A percentile compares a stretch with the other conserved stretches of the same genome.
Conservation (phyloP, 352 stramenopile species). For the Globisporangium solare region DNA sequence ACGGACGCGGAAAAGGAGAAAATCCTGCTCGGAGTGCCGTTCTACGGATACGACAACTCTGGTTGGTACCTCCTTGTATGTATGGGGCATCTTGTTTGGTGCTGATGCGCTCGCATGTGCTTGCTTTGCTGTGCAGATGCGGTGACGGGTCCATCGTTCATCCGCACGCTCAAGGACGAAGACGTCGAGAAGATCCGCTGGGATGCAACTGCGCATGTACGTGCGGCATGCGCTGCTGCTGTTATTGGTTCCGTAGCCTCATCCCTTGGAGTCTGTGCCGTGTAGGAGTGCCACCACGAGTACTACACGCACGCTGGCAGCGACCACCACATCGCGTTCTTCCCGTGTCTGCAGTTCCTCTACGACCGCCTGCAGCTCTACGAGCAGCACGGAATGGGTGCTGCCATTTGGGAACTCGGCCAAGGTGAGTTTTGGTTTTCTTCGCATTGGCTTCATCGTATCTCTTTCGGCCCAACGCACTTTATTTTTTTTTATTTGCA, state of each 20-base stretch:
- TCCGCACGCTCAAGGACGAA: constrained; percentile 31
- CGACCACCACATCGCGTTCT: constrained; percentile 54
- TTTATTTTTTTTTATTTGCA: constrained; percentile 2
- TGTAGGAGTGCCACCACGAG: constrained; percentile 61
- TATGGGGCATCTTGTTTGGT: neutral
- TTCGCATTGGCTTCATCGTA: neutral
- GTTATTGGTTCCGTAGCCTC: neutral
- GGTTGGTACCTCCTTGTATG: constrained; percentile 23
- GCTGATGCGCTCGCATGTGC: neutral
- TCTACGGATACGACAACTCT: constrained; percentile 80
- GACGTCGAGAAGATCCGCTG: constrained; percentile 43
- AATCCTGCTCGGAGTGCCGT: constrained; percentile 69
- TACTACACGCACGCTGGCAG: constrained; percentile 30
- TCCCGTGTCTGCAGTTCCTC: constrained; percentile 79
- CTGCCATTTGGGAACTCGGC: constrained; percentile 74
- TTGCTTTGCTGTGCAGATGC: constrained; percentile 22
- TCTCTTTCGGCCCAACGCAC: neutral
- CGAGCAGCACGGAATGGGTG: constrained; percentile 38
- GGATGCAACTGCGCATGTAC: constrained; percentile 42
- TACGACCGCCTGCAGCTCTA: constrained; percentile 61
- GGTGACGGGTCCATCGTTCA: constrained; percentile 37
- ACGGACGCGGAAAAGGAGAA: constrained; percentile 37
- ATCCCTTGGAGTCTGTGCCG: neutral
- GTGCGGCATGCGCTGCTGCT: neutral
- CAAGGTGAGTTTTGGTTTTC: constrained; percentile 38